Evolutionary conservation across 768 basidiomycete genomes (phyloP).

Genomic region (Termitomyces heimii): DNA sequence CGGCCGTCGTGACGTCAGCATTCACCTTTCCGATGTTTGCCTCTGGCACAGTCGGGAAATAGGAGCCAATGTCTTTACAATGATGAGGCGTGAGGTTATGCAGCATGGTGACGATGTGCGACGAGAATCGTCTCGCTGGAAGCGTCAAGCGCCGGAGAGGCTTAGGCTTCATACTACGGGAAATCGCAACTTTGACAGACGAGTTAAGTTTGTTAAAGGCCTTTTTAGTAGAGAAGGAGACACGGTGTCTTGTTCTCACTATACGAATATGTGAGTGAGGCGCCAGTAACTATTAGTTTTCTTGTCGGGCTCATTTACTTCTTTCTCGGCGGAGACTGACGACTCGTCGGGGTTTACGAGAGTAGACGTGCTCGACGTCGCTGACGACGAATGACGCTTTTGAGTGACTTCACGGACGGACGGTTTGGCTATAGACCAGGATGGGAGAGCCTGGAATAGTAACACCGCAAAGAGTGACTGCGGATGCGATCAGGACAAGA

Average conservation of each 20-base stretch:
- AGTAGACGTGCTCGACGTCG: neutral
- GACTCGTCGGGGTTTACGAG: neutral
- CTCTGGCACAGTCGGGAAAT: neutral
- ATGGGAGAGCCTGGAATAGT: neutral
- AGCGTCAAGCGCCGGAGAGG: neutral
- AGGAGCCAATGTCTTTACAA: neutral
- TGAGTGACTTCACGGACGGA: neutral
- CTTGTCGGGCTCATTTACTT: neutral
- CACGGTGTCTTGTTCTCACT: neutral
- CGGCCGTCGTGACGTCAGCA: no score
- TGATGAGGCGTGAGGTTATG: neutral
- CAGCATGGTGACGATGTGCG: neutral
- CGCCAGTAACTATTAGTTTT: neutral
- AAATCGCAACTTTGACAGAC: neutral
- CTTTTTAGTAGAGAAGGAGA: neutral
- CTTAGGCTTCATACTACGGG: neutral
- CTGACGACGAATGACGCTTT: neutral
- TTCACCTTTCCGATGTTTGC: neutral
- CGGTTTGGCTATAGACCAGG: neutral
- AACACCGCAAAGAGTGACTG: slow-evolving; percentile 2
- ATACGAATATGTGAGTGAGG: neutral
- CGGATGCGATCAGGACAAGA: slow-evolving; percentile 1
- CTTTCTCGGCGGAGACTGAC: neutral
- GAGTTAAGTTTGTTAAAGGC: neutral
- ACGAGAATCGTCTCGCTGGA: neutral